Evolutionary conservation across 2,329 filamentous ascomycete genomes (phyloP).

Genomic region (Talaromyces sp.): DNA sequence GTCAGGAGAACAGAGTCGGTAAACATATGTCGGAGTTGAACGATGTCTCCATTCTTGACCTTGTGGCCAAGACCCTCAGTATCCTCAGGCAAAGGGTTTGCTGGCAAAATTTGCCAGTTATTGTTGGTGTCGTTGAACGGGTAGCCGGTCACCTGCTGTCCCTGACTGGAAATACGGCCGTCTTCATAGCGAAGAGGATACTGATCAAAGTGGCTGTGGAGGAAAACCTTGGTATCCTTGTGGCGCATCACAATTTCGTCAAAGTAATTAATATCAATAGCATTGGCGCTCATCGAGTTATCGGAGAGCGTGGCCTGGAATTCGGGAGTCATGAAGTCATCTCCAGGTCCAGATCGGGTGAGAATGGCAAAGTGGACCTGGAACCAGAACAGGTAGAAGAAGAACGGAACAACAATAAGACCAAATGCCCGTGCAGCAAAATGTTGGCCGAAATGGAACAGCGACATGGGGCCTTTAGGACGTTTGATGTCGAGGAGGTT

Average conservation of each 20-base stretch:
- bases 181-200: slow-evolving; percentile 97
- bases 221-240: slow-evolving; percentile 95
- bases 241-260: slow-evolving; percentile 83
- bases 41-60: slow-evolving; percentile 76
- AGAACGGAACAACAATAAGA: slow-evolving; percentile 83
- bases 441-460: slow-evolving; percentile 80
- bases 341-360: slow-evolving; percentile 80
- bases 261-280: slow-evolving; percentile 81
- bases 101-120: slow-evolving; percentile 87
- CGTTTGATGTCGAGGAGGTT: slow-evolving; percentile 86
- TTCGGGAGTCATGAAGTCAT: slow-evolving; percentile 97
- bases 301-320: slow-evolving; percentile 97
- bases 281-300: slow-evolving; percentile 84
- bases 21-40: slow-evolving; percentile 78
- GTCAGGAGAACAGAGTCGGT: slow-evolving; percentile 84
- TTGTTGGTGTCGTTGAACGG: slow-evolving; percentile 99
- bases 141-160: slow-evolving; percentile 96
- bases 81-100: slow-evolving; percentile 47
- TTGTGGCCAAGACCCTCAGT: slow-evolving; percentile 51
- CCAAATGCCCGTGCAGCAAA: slow-evolving; percentile 81
- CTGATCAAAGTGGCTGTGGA: slow-evolving; percentile 83
- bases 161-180: slow-evolving; percentile 92
- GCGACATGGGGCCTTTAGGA: slow-evolving; percentile 68
- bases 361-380: slow-evolving; percentile 96
- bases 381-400: slow-evolving; percentile 99